Evolutionary conservation across 805 yeast genomes (phyloP).

Genomic region (Yarrowia porcina): DNA sequence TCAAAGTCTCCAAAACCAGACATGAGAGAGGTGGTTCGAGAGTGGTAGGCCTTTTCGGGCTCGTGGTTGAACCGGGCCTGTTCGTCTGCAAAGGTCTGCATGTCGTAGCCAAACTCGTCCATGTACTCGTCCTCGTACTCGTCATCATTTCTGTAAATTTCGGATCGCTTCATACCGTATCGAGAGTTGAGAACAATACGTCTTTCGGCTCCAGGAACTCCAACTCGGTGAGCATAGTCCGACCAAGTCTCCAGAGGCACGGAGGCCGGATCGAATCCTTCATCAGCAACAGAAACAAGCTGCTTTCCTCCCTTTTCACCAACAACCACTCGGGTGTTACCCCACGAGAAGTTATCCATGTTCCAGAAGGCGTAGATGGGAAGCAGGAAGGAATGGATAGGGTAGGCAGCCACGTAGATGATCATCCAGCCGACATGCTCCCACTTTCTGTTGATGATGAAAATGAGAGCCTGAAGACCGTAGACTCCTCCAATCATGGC

Average conservation of each 20-base stretch:
- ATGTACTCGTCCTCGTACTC: conserved; percentile 26
- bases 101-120: conserved; percentile 32
- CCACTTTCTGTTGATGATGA: conserved; percentile 46
- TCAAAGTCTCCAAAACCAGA: conserved; percentile 5
- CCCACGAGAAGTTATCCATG: conserved; percentile 65
- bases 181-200: conserved; percentile 38
- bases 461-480: conserved; percentile 59
- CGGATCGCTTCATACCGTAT: conserved; percentile 36
- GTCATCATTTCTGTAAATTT: conserved; percentile 29
- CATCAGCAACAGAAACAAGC: conserved; percentile 38
- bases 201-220: conserved; percentile 41
- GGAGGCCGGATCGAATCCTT: conserved; percentile 38
- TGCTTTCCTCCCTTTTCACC: conserved; percentile 54
- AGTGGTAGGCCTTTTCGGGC: conserved; percentile 22
- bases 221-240: conserved; percentile 39
- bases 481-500: conserved; percentile 54
- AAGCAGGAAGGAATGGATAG: conserved; percentile 58
- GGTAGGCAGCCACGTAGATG: conserved; percentile 56
- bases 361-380: conserved; percentile 63
- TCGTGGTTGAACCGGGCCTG: conserved; percentile 27
- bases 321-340: conserved; percentile 56
- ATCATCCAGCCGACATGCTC: conserved; percentile 54
- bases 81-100: conserved; percentile 31
- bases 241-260: conserved; percentile 43
- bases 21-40: conserved; percentile 8